Base-by-base conservation (phyloP, 2,329 filamentous ascomycete genomes). In the Cercospora zeae-maydis region DNA sequence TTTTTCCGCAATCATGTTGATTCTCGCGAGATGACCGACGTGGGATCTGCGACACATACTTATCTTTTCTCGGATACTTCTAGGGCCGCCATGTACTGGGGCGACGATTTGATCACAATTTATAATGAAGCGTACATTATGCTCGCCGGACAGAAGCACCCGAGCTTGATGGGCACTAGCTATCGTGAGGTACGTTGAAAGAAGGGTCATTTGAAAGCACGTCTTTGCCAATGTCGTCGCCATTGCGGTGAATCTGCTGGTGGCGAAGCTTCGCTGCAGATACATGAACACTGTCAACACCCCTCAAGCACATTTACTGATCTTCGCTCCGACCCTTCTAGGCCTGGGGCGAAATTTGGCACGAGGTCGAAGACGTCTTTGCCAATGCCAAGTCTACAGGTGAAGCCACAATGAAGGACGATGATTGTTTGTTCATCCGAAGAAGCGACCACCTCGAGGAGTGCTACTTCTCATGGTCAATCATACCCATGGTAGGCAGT, bases 341-440 rank as follows among this genome's bases (percentile, higher is more conserved):
- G 49, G 87, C 84, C 0, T 93, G 90, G 89, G 66, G 80, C 0
- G 90, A 93, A 72, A 88, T 93, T 5, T 93, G 89, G 89, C 79
- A 85, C 21, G 84, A 87, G 4, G 82, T 93, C 10, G 82, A 86
- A 66, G 86, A 86, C 1, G 82, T 90, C 0, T 90, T 95, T 66
- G 79, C 83, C 16, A 86, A 80, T 64, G 91, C 90, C 0, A 84
- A 83, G 74, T 76, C 83, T 39, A 88, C 86, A 4, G 91, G 90
- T 0, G 87, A 92, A 76, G 88, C 90, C 0, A 92, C 88, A 0
- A 91, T 93, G 88, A 93, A 92, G 74, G 87, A 93, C 67, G 91
- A 95, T 69, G 89, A 93, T 66, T 86, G 86, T 61, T 79, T 93
- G 1, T 92, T 92, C 70, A 83, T 95, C 33, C 80, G 83, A 52